Evolutionary conservation across 495 filamentous ascomycete genomes (phyloP).

Genomic region (Annulohypoxylon moriforme): DNA sequence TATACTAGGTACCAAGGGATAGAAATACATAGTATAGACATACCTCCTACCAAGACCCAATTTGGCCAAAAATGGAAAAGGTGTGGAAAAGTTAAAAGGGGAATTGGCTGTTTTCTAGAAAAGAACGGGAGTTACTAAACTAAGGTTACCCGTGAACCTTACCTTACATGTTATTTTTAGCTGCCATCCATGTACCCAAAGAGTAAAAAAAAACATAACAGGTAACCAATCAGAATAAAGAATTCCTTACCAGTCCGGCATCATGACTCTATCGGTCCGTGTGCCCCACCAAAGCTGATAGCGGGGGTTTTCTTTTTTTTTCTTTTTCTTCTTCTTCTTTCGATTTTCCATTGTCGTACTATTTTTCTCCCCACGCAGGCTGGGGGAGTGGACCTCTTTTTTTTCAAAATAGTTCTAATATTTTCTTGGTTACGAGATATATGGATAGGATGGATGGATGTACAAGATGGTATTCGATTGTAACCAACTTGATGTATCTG

Average conservation of each 20-base stretch:
- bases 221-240: not conserved
- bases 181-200: not conserved
- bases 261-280: constrained; percentile 19
- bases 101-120: constrained; percentile 14
- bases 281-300: constrained; percentile 32
- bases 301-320: constrained; percentile 13
- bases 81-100: not conserved
- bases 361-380: not conserved
- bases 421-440: not conserved
- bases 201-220: not conserved
- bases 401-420: not conserved
- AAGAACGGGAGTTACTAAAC: not conserved
- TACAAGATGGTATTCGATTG: not conserved
- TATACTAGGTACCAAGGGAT: not conserved
- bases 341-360: not conserved
- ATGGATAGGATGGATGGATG: not conserved
- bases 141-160: not conserved
- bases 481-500: not conserved
- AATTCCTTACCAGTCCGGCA: constrained; percentile 7
- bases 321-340: not conserved
- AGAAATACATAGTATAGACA: not conserved
- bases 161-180: constrained; percentile 16
- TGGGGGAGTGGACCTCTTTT: not conserved
- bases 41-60: not conserved
- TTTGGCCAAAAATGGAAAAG: constrained; percentile 24